Percentiles rank a stretch among this genome's conserved stretches.
Evolutionary conservation across 805 yeast genomes (phyloP).

Genomic region (Metschnikowia hibisci): DNA sequence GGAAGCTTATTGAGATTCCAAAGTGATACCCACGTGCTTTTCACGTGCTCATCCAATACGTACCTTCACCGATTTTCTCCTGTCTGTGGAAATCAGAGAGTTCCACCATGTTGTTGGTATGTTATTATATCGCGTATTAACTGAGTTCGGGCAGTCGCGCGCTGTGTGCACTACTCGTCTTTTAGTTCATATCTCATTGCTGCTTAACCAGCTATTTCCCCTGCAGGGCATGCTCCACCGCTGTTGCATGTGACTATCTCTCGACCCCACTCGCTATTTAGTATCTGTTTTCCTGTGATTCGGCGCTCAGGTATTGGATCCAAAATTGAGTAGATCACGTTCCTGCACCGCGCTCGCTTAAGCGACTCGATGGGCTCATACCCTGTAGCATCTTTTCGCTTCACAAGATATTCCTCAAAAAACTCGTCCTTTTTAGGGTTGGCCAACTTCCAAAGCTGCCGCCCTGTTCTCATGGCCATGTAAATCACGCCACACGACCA

Average conservation of each 20-base stretch:
- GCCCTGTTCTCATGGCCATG: slow-evolving; percentile 92
- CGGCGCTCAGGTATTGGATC: slow-evolving; percentile 89
- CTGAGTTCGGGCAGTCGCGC: background rate
- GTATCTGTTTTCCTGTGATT: slow-evolving; percentile 80
- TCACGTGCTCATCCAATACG: background rate
- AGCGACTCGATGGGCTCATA: slow-evolving; percentile 87
- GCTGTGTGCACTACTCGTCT: background rate
- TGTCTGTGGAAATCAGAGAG: slow-evolving; percentile 87
- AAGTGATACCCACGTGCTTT: too few species aligned
- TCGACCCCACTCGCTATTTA: slow-evolving; percentile 95
- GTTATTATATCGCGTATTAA: background rate
- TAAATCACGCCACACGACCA: slow-evolving; percentile 94
- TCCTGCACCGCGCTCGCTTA: slow-evolving; percentile 84
- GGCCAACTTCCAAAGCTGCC: slow-evolving; percentile 89
- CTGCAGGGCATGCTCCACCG: slow-evolving; percentile 37
- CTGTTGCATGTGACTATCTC: slow-evolving; percentile 78
- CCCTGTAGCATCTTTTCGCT: slow-evolving; percentile 78
- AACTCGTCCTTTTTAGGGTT: slow-evolving; percentile 72
- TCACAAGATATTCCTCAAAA: slow-evolving; percentile 66
- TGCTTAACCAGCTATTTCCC: background rate
- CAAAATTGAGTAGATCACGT: slow-evolving; percentile 86
- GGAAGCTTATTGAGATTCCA: too few species aligned
- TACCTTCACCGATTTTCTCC: slow-evolving; percentile 96
- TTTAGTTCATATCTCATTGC: slow-evolving; percentile 3
- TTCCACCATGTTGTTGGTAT: slow-evolving; percentile 59